Conservation (phyloP, 2,329 filamentous ascomycete species). For the Neospermospora avenae region DNA sequence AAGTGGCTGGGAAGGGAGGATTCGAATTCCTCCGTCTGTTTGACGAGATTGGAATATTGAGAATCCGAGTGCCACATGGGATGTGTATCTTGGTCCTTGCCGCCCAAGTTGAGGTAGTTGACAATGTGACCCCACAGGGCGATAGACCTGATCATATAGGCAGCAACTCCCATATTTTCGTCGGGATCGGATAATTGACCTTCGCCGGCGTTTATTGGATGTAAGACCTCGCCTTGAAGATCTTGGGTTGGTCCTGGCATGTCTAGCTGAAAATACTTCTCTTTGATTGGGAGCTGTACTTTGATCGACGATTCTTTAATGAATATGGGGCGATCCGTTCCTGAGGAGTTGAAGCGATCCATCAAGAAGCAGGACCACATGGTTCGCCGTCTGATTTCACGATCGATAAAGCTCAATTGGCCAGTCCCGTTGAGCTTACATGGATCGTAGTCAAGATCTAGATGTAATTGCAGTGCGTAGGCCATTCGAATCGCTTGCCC, state of each 20-base stretch:
- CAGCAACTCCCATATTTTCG: conserved; percentile 91
- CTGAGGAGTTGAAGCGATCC: conserved; percentile 96
- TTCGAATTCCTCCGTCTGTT: conserved; percentile 68
- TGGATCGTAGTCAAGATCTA: conserved; percentile 82
- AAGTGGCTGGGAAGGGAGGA: conserved; percentile 66
- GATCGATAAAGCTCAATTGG: conserved; percentile 82
- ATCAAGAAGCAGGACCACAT: conserved; percentile 99
- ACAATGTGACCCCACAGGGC: conserved; percentile 88
- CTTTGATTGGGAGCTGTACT: conserved; percentile 86
- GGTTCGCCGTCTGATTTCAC: conserved; percentile 85
- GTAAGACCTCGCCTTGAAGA: conserved; percentile 67
- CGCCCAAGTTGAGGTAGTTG: conserved; percentile 85
- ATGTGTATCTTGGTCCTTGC: conserved; percentile 71
- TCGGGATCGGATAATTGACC: conserved; percentile 63
- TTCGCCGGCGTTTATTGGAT: conserved; percentile 59
- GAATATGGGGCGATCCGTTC: conserved; percentile 87
- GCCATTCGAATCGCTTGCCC: conserved; percentile 97
- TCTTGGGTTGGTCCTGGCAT: conserved; percentile 86
- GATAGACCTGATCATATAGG: conserved; percentile 82
- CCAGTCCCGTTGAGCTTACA: conserved; percentile 57
- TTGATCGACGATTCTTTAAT: conserved; percentile 85
- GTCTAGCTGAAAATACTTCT: conserved; percentile 85
- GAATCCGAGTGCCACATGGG: conserved; percentile 84
- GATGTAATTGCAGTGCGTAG: conserved; percentile 89
- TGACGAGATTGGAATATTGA: conserved; percentile 66